Base-by-base conservation (phyloP, 495 filamentous ascomycete genomes). In the Neurospora discreta region DNA sequence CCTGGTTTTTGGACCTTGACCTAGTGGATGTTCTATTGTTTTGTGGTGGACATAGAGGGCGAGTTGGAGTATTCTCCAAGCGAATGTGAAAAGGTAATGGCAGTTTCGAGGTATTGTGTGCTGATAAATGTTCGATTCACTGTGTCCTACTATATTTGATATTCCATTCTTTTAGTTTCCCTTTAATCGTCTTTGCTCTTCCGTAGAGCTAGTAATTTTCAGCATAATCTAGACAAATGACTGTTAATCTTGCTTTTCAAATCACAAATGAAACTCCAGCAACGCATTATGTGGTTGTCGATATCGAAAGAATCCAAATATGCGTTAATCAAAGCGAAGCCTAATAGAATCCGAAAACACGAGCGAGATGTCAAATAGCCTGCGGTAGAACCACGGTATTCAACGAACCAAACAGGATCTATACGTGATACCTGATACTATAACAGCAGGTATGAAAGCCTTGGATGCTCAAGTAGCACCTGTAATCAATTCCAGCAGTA, bases 1-100 rank as follows among this genome's bases (percentile, higher is more conserved):
- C 20, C 83, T 97, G 80, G 89, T 97, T 13, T 94, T 96, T 86
- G 92, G 92, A 0, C 80, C 81, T 23, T 92, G 74, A 83, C 74
- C 75, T 75, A 70, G 42, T 6, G 41, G 10, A n/a, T 70, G 69
- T n/a, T n/a, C n/a, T n/a, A n/a, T 68, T 20, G 43, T n/a, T n/a
- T n/a, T 36, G 33, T 36, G 33, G 33, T 4, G 33, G 33, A 36
- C 3, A 36, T 3, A 36, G 4, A 5, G 6, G 33, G 20, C 38
- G 38, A 7, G 44, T 26, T 52, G 44, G 10, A 13, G 44, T 11
- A 1, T 52, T 26, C 20, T 36, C 33, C 0, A 5, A 36, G 33
- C 6, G 33, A 36, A 36, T 36, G 33, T 46, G 9, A 23, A 23
- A 10, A 1, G 0, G n/a, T 5, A 11, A 2, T 10, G 20, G 11